These are phyloP conservation scores for Jatropha multifida DNA, from an alignment of 441 rosid genomes.

Conservation along the genomic window DNA sequence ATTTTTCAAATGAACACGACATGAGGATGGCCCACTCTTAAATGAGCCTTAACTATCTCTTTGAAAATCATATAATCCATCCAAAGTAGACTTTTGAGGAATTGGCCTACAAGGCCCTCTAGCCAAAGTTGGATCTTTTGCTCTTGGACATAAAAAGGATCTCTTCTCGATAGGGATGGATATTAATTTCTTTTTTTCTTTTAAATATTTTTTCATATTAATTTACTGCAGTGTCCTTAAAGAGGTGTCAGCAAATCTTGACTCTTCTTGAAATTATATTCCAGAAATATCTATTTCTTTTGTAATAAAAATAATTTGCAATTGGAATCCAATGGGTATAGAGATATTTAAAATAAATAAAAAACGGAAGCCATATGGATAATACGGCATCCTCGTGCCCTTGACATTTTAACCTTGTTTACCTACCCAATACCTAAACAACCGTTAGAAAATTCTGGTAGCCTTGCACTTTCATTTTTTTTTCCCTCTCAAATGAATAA, in stretches of 20 bases:
- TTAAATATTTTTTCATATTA: background rate
- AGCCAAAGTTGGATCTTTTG: background rate
- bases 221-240: background rate
- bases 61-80: constrained; percentile 22
- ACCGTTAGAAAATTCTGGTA: constrained; percentile 19
- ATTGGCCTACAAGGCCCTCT: constrained; percentile 10
- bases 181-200: too few species aligned
- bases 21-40: background rate
- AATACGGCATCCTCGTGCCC: background rate
- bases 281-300: background rate
- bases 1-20: background rate
- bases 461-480: background rate
- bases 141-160: background rate
- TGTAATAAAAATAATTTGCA: background rate
- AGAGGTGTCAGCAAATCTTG: constrained; percentile 34
- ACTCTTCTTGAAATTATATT: constrained; percentile 18
- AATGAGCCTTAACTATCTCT: constrained; percentile 16
- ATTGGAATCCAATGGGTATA: background rate
- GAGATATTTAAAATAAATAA: background rate
- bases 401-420: constrained; percentile 13
- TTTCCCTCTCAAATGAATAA: background rate
- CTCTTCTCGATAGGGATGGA: background rate
- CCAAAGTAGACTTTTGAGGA: constrained; percentile 29
- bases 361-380: background rate
- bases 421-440: constrained; percentile 17